Conservation (phyloP, 257 asterid genomes). For the Solanum sejunctum region DNA sequence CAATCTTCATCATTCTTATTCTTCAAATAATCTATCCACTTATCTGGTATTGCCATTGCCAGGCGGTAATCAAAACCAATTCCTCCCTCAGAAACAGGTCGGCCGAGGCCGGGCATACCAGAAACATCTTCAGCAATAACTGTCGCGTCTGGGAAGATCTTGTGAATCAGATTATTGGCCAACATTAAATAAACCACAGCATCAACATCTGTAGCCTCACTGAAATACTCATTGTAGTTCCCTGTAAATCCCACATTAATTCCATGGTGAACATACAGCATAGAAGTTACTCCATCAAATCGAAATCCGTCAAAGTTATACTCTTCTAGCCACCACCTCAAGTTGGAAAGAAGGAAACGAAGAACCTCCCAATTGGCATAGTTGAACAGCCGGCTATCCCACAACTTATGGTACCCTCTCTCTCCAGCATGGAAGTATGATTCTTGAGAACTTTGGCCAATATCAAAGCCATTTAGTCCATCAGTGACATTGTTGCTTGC, state of each 20-base stretch:
- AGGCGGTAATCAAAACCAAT: slow-evolving; percentile 90
- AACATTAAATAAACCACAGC: slow-evolving; percentile 86
- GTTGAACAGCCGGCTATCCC: slow-evolving; percentile 93
- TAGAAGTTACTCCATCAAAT: slow-evolving; percentile 94
- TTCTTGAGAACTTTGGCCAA: slow-evolving; percentile 84
- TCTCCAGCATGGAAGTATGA: slow-evolving; percentile 88
- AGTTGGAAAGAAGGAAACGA: slow-evolving; percentile 85
- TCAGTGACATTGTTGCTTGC: slow-evolving; percentile 75
- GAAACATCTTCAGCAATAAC: slow-evolving; percentile 97
- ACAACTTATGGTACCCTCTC: slow-evolving; percentile 75
- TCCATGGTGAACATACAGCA: slow-evolving; percentile 96
- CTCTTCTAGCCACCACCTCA: slow-evolving; percentile 98
- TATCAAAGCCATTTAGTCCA: slow-evolving; percentile 91
- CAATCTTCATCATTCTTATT: slow-evolving; percentile 72
- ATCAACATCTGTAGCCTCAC: slow-evolving; percentile 85
- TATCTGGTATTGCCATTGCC: slow-evolving; percentile 98
- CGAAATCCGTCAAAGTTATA: slow-evolving; percentile 90
- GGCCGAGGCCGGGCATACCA: slow-evolving; percentile 93
- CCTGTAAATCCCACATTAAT: slow-evolving; percentile 72
- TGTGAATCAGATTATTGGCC: slow-evolving; percentile 73
- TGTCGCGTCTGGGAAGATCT: slow-evolving; percentile 73
- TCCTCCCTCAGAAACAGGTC: slow-evolving; percentile 80
- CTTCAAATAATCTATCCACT: slow-evolving; percentile 83
- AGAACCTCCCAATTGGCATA: slow-evolving; percentile 97
- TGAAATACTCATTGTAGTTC: slow-evolving; percentile 69